A percentile compares a stretch with the other conserved stretches of the same genome.
Evolutionary conservation across 129 eudicot species (phyloP).

Genomic region (Saussurea involucrata): DNA sequence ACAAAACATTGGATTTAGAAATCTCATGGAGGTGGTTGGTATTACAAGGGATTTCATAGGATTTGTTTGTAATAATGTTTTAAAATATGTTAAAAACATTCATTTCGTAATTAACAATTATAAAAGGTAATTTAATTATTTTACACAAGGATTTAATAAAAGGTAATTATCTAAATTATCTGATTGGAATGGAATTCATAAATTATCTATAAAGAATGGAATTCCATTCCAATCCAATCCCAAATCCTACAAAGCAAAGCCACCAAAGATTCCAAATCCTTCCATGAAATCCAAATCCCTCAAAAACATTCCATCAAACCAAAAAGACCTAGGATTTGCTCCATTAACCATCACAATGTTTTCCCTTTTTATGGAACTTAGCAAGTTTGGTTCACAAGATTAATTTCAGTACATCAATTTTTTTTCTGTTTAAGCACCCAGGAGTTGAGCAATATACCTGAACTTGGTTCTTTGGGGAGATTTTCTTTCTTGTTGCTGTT

Average conservation of each 20-base stretch:
- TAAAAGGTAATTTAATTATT: too few species aligned
- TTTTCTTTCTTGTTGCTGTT: constrained; percentile 20
- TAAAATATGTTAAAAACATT: not conserved
- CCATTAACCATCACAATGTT: not conserved
- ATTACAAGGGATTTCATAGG: not conserved
- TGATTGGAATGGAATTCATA: too few species aligned
- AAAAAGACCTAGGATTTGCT: not conserved
- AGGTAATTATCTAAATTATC: too few species aligned
- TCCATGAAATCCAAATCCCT: not conserved
- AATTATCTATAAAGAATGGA: not conserved
- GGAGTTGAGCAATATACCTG: constrained; percentile 36
- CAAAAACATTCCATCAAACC: too few species aligned
- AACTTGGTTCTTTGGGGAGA: constrained; percentile 20
- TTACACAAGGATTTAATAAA: too few species aligned
- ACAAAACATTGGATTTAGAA: too few species aligned
- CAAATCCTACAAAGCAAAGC: not conserved
- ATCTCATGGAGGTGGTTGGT: not conserved
- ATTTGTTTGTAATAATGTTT: not conserved
- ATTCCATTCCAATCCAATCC: not conserved
- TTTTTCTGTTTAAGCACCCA: not conserved
- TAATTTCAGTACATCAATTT: not conserved
- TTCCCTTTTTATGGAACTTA: not conserved
- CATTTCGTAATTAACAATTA: not conserved
- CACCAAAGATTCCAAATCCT: not conserved
- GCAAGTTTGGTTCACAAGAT: not conserved